Evolutionary conservation across 1,284 basidiomycete species (phyloP).

Genomic region (Moniliophthora roreri): DNA sequence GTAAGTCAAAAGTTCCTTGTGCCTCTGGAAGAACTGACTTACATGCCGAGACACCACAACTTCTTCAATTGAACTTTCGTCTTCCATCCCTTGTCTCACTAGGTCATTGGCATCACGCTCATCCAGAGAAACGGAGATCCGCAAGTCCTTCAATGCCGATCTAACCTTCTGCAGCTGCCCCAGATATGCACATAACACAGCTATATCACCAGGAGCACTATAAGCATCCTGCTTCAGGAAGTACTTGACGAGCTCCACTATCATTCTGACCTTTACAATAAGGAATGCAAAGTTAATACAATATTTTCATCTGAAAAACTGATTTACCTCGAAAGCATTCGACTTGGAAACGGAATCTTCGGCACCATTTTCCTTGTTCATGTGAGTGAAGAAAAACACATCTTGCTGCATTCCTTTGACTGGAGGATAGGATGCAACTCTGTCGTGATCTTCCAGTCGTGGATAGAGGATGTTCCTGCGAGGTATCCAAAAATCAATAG

Average conservation of each 20-base stretch:
- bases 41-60: constrained; percentile 52
- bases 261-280: constrained; percentile 66
- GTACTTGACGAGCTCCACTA: constrained; percentile 68
- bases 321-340: constrained; percentile 63
- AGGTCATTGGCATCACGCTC: constrained; percentile 66
- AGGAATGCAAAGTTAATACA: not conserved
- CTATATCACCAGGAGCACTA: constrained; percentile 64
- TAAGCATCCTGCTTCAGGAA: constrained; percentile 64
- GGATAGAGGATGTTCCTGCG: constrained; percentile 63
- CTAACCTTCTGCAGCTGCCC: constrained; percentile 66
- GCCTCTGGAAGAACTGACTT: constrained; percentile 15
- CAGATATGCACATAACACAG: constrained; percentile 73
- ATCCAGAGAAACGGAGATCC: constrained; percentile 65
- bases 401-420: constrained; percentile 59
- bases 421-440: constrained; percentile 47
- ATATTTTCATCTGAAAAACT: not conserved
- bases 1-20: not conserved
- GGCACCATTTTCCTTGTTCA: constrained; percentile 48
- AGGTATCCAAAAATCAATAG: no score
- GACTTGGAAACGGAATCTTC: constrained; percentile 63
- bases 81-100: constrained; percentile 45
- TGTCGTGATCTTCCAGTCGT: constrained; percentile 51
- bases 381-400: constrained; percentile 61
- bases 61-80: constrained; percentile 37
- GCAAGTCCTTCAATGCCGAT: constrained; percentile 40